phyloP scores from a whole-genome alignment of 164 flowering plant genomes.

The Chimonanthus praecox region DNA sequence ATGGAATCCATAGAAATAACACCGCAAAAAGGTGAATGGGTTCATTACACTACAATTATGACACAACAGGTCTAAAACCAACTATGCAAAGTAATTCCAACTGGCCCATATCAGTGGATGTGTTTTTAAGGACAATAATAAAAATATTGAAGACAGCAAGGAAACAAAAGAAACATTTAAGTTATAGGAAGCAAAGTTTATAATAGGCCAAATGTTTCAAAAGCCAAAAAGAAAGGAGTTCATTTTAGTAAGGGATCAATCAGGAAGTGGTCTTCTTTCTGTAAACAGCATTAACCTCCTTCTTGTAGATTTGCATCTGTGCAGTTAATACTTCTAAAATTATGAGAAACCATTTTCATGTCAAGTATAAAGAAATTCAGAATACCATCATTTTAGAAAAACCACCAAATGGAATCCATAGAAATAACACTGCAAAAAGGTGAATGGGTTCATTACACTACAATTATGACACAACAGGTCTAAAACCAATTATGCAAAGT shows the following conservation, averaged over 20 bases:
- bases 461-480: neutral
- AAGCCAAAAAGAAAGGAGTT: neutral
- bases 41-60: no score
- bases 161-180: neutral
- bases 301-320: no score
- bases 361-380: neutral
- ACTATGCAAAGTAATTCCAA: neutral
- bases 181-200: neutral
- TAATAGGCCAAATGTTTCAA: neutral
- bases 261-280: neutral
- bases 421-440: neutral
- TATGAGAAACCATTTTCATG: no score
- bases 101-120: neutral
- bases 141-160: neutral
- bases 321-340: no score
- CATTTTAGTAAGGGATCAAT: neutral
- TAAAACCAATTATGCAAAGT: neutral
- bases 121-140: neutral
- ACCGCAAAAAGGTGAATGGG: neutral
- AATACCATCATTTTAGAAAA: neutral
- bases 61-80: neutral
- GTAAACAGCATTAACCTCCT: no score
- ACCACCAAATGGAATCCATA: neutral
- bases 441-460: no score
- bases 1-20: neutral